phyloP scores from a whole-genome alignment of 768 basidiomycete genomes.

The Fistulinella prunicolor region DNA sequence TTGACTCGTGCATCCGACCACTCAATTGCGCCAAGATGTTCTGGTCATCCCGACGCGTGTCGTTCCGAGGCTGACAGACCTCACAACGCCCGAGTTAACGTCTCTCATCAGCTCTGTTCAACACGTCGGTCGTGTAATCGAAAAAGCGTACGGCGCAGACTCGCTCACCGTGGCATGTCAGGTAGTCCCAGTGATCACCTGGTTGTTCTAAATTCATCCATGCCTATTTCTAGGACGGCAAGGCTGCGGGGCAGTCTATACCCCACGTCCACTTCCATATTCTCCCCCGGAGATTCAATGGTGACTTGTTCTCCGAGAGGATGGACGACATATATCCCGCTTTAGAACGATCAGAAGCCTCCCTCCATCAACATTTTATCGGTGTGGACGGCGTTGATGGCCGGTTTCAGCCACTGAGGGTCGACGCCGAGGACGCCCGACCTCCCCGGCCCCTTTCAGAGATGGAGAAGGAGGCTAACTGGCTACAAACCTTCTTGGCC shows the following conservation, averaged over 20 bases:
- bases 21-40: conserved; percentile 45
- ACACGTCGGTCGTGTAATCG: conserved; percentile 73
- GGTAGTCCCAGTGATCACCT: conserved; percentile 40
- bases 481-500: conserved; percentile 59
- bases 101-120: conserved; percentile 82
- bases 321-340: conserved; percentile 81
- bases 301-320: conserved; percentile 59
- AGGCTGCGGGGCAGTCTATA: conserved; percentile 71
- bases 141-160: conserved; percentile 79
- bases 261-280: conserved; percentile 94
- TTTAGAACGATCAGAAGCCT: conserved; percentile 62
- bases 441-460: conserved; percentile 62
- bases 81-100: conserved; percentile 62
- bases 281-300: conserved; percentile 71
- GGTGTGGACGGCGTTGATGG: conserved; percentile 11
- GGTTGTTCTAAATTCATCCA: conserved; percentile 1
- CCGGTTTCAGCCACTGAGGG: conserved; percentile 42
- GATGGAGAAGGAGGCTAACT: conserved; percentile 76
- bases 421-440: conserved; percentile 71
- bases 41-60: conserved; percentile 56
- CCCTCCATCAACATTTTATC: conserved; percentile 41
- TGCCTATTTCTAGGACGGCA: conserved; percentile 63
- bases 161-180: conserved; percentile 88
- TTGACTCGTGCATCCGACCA: too few species aligned
- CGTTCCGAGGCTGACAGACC: conserved; percentile 55